Percentiles rank a stretch among this genome's conserved stretches.
These are phyloP conservation scores for Emmonsiellopsis sp. DNA, from an alignment of 2,329 filamentous ascomycete species.

Conservation along the genomic window DNA sequence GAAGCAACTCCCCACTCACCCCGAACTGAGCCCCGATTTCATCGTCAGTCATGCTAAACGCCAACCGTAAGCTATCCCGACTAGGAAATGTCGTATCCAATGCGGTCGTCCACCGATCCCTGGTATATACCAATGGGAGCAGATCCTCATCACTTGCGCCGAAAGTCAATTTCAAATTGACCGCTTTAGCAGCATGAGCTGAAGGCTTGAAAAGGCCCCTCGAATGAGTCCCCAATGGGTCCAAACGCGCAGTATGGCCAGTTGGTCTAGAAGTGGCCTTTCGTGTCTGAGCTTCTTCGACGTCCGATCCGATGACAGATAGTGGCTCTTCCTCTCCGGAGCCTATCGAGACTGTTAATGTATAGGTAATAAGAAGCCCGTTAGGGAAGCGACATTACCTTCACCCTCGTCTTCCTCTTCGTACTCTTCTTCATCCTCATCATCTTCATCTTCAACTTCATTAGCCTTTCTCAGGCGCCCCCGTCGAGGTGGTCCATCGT, in stretches of 20 bases:
- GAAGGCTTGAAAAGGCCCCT: slow-evolving; percentile 29
- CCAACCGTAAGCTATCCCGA: slow-evolving; percentile 27
- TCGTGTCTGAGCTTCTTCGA: not conserved
- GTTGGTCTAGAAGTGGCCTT: not conserved
- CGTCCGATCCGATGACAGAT: slow-evolving; percentile 1
- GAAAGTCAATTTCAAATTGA: slow-evolving; percentile 42
- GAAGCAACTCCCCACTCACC: slow-evolving; percentile 30
- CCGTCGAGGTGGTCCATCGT: not conserved
- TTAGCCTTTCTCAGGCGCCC: not conserved
- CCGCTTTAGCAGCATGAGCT: slow-evolving; percentile 32
- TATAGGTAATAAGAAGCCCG: not conserved
- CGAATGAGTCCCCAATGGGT: slow-evolving; percentile 23
- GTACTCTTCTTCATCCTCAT: slow-evolving; percentile 13
- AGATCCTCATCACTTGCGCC: slow-evolving; percentile 43
- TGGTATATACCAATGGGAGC: slow-evolving; percentile 37
- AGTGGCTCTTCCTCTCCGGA: not conserved
- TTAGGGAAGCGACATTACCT: slow-evolving; percentile 2
- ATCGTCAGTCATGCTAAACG: slow-evolving; percentile 22
- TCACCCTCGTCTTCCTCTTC: slow-evolving; percentile 9
- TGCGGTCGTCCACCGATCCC: slow-evolving; percentile 41
- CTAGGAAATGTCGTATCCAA: slow-evolving; percentile 44
- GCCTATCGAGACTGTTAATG: not conserved
- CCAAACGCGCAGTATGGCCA: slow-evolving; percentile 14
- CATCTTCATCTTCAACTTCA: slow-evolving; percentile 13
- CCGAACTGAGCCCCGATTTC: slow-evolving; percentile 37